Percentiles rank a stretch among this genome's conserved stretches.
These are phyloP conservation scores for Volvariella volvacea DNA, from an alignment of 1,284 basidiomycete species.

Conservation along the genomic window DNA sequence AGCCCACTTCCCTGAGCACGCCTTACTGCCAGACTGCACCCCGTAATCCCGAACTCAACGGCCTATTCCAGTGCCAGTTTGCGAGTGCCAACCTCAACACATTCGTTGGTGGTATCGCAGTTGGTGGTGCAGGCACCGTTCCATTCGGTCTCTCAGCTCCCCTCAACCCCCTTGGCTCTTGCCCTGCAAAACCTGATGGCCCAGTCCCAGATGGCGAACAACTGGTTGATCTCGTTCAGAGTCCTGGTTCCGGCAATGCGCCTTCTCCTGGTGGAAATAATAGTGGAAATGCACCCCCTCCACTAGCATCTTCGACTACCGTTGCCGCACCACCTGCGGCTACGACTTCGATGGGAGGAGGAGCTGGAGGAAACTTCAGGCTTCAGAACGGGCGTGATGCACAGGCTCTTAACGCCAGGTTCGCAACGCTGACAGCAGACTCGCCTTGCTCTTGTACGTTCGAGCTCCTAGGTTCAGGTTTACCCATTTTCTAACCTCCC, in stretches of 20 bases:
- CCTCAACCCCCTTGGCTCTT: conserved; percentile 32
- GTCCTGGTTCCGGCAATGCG: conserved; percentile 30
- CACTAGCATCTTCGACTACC: conserved; percentile 3
- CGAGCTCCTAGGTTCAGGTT: too few species aligned
- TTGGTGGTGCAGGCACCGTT: conserved; percentile 31
- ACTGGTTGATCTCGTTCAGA: conserved; percentile 31
- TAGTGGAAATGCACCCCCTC: conserved; percentile 3
- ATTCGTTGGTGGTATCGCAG: conserved; percentile 29
- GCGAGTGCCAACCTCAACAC: conserved; percentile 26
- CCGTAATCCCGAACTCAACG: conserved; percentile 32
- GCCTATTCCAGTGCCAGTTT: conserved; percentile 42
- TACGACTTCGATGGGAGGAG: too few species aligned
- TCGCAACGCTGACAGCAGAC: conserved; percentile 25
- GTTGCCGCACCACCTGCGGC: conserved; percentile 5
- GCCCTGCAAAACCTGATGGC: conserved; percentile 29
- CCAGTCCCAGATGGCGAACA: conserved; percentile 37
- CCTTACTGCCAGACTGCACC: conserved; percentile 37
- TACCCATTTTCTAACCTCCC: background rate
- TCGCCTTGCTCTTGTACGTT: conserved; percentile 26
- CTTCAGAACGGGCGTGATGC: conserved; percentile 34
- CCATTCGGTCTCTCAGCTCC: conserved; percentile 27
- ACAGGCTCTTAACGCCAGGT: conserved; percentile 33
- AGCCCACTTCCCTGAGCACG: conserved; percentile 31
- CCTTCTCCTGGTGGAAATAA: conserved; percentile 10
- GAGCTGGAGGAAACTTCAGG: conserved; percentile 18